Evolutionary conservation across 148 eudicot genomes (phyloP).

Genomic region (Mesembryanthemum crystallinum): DNA sequence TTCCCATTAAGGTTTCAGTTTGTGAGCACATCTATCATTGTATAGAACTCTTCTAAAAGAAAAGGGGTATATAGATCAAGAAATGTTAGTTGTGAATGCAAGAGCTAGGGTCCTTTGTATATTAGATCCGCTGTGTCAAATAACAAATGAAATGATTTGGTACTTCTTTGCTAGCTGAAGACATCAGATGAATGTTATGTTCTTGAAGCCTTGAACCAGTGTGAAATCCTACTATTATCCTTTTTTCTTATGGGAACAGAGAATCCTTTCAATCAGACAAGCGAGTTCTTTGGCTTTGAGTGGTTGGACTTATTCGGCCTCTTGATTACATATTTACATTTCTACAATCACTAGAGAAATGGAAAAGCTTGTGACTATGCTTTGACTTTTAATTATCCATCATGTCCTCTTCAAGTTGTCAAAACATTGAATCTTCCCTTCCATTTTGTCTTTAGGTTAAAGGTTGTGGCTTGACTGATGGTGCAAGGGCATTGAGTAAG

Average conservation of each 20-base stretch:
- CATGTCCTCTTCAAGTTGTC: background rate
- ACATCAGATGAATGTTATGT: background rate
- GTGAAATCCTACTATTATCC: background rate
- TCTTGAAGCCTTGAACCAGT: background rate
- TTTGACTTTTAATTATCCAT: too few relatives aligned
- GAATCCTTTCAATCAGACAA: background rate
- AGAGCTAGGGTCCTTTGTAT: background rate
- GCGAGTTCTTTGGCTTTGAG: background rate
- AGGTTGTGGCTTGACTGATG: slow-evolving; percentile 69
- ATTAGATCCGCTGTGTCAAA: background rate
- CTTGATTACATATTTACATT: background rate
- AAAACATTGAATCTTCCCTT: too few relatives aligned
- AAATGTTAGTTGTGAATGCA: background rate
- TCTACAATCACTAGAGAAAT: background rate
- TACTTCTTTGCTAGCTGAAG: background rate
- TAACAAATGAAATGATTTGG: background rate
- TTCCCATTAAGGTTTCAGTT: background rate
- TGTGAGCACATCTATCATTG: background rate
- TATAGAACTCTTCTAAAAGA: background rate
- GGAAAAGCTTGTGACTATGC: too few relatives aligned
- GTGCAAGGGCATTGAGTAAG: slow-evolving; percentile 89
- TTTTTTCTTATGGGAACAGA: background rate
- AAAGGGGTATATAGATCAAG: too few relatives aligned
- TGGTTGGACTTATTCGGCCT: background rate
- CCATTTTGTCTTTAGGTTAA: slow-evolving; percentile 53